phyloP scores from a whole-genome alignment of 2,329 filamentous ascomycete species.

The Coniochaeta sp. region DNA sequence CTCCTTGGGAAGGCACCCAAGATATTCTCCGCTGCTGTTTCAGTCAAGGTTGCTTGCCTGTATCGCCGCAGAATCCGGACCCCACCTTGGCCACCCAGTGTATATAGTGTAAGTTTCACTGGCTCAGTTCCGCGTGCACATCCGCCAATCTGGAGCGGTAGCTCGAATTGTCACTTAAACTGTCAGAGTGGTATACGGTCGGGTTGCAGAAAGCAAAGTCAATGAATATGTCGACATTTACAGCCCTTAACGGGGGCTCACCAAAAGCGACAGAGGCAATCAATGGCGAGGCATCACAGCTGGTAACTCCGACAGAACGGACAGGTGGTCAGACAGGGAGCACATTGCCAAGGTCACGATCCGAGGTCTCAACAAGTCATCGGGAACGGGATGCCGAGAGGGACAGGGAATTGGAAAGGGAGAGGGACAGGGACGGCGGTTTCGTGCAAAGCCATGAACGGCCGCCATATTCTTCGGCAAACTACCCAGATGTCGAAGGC shows the following conservation, averaged over 20 bases:
- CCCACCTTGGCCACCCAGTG: neutral
- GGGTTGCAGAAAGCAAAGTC: neutral
- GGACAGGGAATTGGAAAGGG: neutral
- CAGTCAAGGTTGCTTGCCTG: neutral
- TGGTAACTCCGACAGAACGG: slow-evolving; percentile 12
- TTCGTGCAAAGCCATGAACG: slow-evolving; percentile 32
- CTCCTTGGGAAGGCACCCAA: neutral
- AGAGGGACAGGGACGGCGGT: slow-evolving; percentile 31
- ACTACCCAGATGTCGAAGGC: slow-evolving; percentile 36
- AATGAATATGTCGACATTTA: slow-evolving; percentile 42
- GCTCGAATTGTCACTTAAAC: neutral
- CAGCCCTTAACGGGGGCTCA: slow-evolving; percentile 43
- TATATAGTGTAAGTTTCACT: neutral
- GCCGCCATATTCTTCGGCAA: slow-evolving; percentile 29
- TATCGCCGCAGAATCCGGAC: neutral
- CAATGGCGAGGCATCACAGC: slow-evolving; percentile 20
- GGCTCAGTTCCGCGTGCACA: neutral
- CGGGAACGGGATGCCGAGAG: slow-evolving; percentile 25
- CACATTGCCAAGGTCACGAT: slow-evolving; percentile 15
- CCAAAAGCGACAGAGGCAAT: slow-evolving; percentile 32
- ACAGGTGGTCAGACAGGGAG: slow-evolving; percentile 14
- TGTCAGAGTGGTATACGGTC: neutral
- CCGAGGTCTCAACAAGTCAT: slow-evolving; percentile 20
- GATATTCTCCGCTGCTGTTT: neutral
- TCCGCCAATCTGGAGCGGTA: neutral